Conservation (phyloP, 306 rosid genomes). For the Chamaecrista fasciculata region DNA sequence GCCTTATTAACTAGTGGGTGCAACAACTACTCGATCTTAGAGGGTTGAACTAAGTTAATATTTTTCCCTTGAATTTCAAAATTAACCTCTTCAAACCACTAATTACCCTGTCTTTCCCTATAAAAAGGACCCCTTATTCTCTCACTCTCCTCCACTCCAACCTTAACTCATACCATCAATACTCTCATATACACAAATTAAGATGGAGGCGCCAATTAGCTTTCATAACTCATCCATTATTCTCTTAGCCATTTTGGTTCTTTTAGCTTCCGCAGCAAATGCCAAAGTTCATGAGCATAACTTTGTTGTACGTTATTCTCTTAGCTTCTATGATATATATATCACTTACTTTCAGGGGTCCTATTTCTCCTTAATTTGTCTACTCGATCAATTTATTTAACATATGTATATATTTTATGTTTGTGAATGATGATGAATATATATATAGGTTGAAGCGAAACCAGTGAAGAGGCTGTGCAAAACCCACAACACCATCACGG, state of each 20-base stretch:
- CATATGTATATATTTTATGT: too few relatives aligned
- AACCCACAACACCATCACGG: conserved; percentile 71
- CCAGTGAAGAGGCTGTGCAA: conserved; percentile 99
- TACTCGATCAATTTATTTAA: too few relatives aligned
- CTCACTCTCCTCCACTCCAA: conserved; percentile 34
- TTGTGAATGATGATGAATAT: not conserved
- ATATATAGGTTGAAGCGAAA: conserved; percentile 74
- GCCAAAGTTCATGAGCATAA: conserved; percentile 62
- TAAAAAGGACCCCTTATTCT: conserved; percentile 30
- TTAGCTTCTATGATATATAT: not conserved
- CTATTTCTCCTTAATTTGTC: not conserved
- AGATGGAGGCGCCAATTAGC: conserved; percentile 40
- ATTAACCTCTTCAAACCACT: conserved; percentile 58
- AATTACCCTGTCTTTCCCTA: conserved; percentile 40
- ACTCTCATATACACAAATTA: not conserved
- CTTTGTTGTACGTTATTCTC: conserved; percentile 55
- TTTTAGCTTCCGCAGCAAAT: conserved; percentile 54
- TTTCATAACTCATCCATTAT: not conserved
- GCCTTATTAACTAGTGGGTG: conserved; percentile 71
- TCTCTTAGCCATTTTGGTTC: conserved; percentile 46
- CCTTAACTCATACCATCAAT: not conserved
- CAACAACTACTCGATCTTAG: conserved; percentile 82
- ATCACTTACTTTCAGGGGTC: not conserved
- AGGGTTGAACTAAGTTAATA: conserved; percentile 73
- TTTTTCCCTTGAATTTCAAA: conserved; percentile 38